Evolutionary conservation across 345 rosid genomes (phyloP).

Genomic region (Aethionema arabicum): DNA sequence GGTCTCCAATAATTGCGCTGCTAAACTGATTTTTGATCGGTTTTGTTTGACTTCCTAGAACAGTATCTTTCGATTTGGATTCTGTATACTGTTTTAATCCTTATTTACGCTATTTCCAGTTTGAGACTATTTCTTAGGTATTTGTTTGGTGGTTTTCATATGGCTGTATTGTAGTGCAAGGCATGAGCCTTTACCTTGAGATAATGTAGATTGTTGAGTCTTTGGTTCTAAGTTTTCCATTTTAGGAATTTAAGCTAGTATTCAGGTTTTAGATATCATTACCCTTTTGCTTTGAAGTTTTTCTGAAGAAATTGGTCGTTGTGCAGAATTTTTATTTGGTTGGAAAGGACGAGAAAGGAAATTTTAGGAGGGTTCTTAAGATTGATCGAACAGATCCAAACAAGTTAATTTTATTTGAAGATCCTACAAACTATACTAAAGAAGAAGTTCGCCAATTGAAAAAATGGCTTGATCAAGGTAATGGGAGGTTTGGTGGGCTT

Average conservation of each 20-base stretch:
- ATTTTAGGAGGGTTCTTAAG: constrained; percentile 69
- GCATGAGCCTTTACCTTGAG: constrained; percentile 28
- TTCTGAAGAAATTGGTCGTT: not conserved
- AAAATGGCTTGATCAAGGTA: constrained; percentile 60
- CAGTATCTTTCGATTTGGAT: not conserved
- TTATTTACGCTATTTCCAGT: too few species aligned
- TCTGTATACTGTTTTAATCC: too few species aligned
- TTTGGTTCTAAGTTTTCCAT: constrained; percentile 23
- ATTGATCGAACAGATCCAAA: constrained; percentile 64
- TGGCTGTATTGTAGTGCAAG: constrained; percentile 21
- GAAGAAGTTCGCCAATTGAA: constrained; percentile 54
- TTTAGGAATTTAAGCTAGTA: not conserved
- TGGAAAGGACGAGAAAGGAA: constrained; percentile 69
- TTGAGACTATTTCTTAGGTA: too few species aligned
- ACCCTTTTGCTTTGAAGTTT: not conserved
- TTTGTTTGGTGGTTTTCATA: not conserved
- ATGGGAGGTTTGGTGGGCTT: constrained; percentile 63
- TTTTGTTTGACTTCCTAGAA: not conserved
- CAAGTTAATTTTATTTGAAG: constrained; percentile 62
- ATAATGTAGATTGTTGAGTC: constrained; percentile 12
- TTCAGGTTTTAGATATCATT: not conserved
- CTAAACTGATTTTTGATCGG: constrained; percentile 4
- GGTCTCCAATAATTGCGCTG: constrained; percentile 10
- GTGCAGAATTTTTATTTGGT: constrained; percentile 77
- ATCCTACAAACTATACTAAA: constrained; percentile 58